Conservation (phyloP, 306 rosid species). For the Canavalia ensiformis region DNA sequence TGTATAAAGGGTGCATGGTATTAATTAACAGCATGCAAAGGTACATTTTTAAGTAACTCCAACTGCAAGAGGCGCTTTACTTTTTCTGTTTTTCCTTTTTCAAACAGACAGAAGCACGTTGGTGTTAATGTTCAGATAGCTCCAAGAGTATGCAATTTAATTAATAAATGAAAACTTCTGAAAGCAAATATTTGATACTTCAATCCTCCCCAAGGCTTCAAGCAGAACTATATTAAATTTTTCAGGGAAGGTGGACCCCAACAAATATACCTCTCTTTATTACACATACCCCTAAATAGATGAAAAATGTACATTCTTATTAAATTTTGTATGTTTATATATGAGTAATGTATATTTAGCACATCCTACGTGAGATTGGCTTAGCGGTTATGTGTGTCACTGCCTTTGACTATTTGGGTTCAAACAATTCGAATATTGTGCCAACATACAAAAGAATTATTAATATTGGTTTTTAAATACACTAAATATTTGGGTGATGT, state of each 20-base stretch:
- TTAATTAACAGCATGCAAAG: constrained; percentile 14
- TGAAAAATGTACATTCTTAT: neutral
- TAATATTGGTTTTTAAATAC: neutral
- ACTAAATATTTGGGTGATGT: neutral
- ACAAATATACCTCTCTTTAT: neutral
- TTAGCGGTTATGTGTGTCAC: neutral
- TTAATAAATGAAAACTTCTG: neutral
- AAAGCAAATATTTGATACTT: constrained; percentile 15
- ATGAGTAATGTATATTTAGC: neutral
- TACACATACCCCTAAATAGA: neutral
- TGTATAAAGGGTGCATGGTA: neutral
- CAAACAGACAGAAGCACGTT: constrained; percentile 45
- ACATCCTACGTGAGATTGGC: neutral
- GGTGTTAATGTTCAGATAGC: constrained; percentile 18
- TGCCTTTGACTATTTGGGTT: neutral
- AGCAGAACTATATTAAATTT: neutral
- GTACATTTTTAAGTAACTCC: neutral
- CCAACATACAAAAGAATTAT: neutral
- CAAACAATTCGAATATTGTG: constrained; percentile 9
- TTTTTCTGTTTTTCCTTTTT: constrained; percentile 40
- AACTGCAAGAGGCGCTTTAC: constrained; percentile 11
- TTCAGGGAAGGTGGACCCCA: neutral
- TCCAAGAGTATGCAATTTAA: neutral
- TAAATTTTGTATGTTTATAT: neutral
- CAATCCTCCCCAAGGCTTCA: neutral